phyloP scores from a whole-genome alignment of 2,329 filamentous ascomycete genomes.

The Fusarium ambrosium region DNA sequence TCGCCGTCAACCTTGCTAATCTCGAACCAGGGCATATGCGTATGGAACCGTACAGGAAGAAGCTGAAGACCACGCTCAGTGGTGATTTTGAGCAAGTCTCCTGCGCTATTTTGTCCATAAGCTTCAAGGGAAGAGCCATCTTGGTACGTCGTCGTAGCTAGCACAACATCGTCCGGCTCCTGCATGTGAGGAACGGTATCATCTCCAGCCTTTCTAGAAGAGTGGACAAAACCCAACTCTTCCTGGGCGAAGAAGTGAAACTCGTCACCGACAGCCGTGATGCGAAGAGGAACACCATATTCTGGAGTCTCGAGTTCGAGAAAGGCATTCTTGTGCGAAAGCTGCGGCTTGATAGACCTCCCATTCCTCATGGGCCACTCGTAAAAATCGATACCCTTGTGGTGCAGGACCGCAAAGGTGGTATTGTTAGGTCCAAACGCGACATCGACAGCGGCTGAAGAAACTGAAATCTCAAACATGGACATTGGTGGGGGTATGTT shows the following conservation, averaged over 20 bases:
- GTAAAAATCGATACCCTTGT: constrained; percentile 75
- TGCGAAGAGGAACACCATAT: constrained; percentile 23
- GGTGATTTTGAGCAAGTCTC: constrained; percentile 59
- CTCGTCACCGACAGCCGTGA: constrained; percentile 39
- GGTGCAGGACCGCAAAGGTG: constrained; percentile 79
- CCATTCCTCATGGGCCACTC: constrained; percentile 74
- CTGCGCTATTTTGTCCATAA: constrained; percentile 62
- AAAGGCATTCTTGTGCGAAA: constrained; percentile 58
- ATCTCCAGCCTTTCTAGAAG: constrained; percentile 32
- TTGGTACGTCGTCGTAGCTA: constrained; percentile 52
- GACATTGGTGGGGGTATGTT: constrained; percentile 96
- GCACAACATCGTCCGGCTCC: constrained; percentile 25
- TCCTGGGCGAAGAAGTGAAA: constrained; percentile 52
- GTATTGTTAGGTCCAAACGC: constrained; percentile 76
- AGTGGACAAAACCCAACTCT: constrained; percentile 43
- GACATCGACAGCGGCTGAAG: constrained; percentile 78
- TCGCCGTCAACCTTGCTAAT: constrained; percentile 59
- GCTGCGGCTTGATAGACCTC: constrained; percentile 59
- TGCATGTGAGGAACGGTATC: constrained; percentile 33
- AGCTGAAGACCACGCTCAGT: constrained; percentile 50
- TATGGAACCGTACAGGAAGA: constrained; percentile 57
- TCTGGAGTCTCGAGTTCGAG: constrained; percentile 45
- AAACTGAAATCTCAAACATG: constrained; percentile 76
- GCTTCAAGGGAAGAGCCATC: constrained; percentile 48
- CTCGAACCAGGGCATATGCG: constrained; percentile 67